Base-by-base conservation (phyloP, 768 basidiomycete genomes). In the Lentinula sp. region DNA sequence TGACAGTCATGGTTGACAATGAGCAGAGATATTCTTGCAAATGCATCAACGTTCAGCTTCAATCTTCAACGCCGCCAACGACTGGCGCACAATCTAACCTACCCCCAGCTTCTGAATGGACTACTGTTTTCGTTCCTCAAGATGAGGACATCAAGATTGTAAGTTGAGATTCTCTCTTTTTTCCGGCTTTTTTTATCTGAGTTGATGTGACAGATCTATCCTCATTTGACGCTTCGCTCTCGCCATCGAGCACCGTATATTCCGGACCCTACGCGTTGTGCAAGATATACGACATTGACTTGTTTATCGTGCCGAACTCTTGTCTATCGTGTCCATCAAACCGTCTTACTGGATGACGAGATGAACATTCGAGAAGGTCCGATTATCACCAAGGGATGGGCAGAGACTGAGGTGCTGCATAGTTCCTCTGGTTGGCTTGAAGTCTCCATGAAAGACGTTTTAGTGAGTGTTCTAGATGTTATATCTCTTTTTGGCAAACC, bases 371-470 rank as follows among this genome's bases (percentile, higher is more conserved):
- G 74, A 43, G 80, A 81, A 52, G 83, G 82, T 28, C 77, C 79
- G 0, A 69, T 84, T 5, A 68, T 83, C 39, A 80, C 82, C 11
- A 78, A 75, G 1, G 83, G 82, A 37, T 84, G 81, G 81, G 76
- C 76, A 1, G 82, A 84, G 68, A 75, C 76, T 16, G 80, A 82
- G 60, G 69, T 76, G 28, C 69, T 84, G 58, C 73, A 72, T 63
- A 80, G 78, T 54, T 66, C 69, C n/a, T 75, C 68, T 39, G 83
- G 82, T n/a, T 81, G 80, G 80, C 70, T 84, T 59, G 80, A 84
- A 63, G 75, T 84, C 28, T 28, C 39, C 28, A 70, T 76, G 61
- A 71, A 71, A 43, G 71, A 70, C 51, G 82, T 79, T 63, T 65
- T 82, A 67, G 82, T 83, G 68, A 73, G 82, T 76, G 15, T 45